A percentile compares a stretch with the other conserved stretches of the same genome.
phyloP scores from a whole-genome alignment of 352 stramenopile genomes.

The Globisporangium paroecandrum region DNA sequence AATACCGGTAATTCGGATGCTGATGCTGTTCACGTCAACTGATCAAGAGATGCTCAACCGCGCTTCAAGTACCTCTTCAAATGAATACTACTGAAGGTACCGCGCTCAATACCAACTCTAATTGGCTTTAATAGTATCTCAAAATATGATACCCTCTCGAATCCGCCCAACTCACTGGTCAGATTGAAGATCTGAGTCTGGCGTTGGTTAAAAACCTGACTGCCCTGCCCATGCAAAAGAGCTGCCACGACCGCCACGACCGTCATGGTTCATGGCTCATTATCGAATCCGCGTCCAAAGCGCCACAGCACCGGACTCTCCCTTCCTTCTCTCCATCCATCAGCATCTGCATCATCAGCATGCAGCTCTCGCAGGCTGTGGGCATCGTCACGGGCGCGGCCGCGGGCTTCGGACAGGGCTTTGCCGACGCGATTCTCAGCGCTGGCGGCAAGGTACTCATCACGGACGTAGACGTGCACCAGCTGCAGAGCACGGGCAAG shows the following conservation, averaged over 20 bases:
- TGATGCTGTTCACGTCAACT: conserved; percentile 14
- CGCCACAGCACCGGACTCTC: neutral
- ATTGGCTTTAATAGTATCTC: neutral
- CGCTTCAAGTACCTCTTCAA: conserved; percentile 13
- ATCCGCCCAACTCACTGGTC: neutral
- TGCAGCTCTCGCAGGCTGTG: conserved; percentile 60
- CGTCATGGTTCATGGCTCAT: neutral
- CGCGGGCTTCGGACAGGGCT: conserved; percentile 62
- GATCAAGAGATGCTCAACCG: neutral
- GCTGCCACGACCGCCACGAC: neutral
- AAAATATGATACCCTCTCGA: neutral
- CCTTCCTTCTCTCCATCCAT: neutral
- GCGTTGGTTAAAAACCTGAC: neutral
- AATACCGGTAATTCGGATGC: too few species aligned
- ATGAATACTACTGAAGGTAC: neutral
- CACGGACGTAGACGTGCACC: conserved; percentile 68
- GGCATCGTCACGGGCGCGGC: conserved; percentile 72
- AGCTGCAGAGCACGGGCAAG: conserved; percentile 55
- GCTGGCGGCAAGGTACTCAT: conserved; percentile 61
- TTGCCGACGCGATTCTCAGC: conserved; percentile 52
- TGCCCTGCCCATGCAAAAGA: neutral
- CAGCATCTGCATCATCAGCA: conserved; percentile 15
- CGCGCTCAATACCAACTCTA: neutral
- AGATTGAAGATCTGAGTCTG: conserved; percentile 3
- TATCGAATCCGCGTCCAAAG: neutral